Base-by-base conservation (phyloP, 164 flowering plant species). In the Platanus orientalis region DNA sequence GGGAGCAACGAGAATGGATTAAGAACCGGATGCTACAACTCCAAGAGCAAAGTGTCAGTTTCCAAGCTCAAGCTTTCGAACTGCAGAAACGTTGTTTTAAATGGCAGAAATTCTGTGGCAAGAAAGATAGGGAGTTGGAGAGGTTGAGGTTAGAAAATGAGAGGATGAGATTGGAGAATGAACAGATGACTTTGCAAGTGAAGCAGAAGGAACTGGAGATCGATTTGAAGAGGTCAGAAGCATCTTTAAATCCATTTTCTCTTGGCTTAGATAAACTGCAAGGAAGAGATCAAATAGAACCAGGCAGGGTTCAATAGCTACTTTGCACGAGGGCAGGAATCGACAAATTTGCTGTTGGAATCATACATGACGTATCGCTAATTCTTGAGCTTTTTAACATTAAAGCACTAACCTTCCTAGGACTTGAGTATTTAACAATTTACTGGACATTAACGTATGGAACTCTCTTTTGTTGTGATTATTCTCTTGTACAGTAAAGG, bases 101-200 rank as follows among this genome's bases (percentile, higher is more conserved):
- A 66, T 84, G 92, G 92, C 70, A 68, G 48, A 77, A 81, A 57
- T 81, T 80, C 50, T 60, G 87, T 71, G 67, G 72, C 67, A 80
- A 81, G 73, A 81, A 84, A 72, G 81, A 81, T 59, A 66, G 73
- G 79, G 87, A 81, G 64, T 53, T 87, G 62, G 88, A 84, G 79
- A 75, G 69, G 54, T 36, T 78, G 72, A 80, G 78, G 72, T 48
- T 87, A 64, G 83, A 81, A 58, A 84, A 87, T 53, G 79, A 84
- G 74, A 76, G 80, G 64, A 72, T 79, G 80, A 73, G 62, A 64
- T 39, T 82, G 25, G 85, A 79, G 69, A 82, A 80, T 61, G 83
- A 82, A 54, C 76, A 61, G 36, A 80, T 71, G 72, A 63, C 75
- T 21, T 69, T 83, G 76, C 73, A 71, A 9, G 48, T 85, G 71